phyloP scores from a whole-genome alignment of 495 filamentous ascomycete species.

The Penicillium bovifimosum region DNA sequence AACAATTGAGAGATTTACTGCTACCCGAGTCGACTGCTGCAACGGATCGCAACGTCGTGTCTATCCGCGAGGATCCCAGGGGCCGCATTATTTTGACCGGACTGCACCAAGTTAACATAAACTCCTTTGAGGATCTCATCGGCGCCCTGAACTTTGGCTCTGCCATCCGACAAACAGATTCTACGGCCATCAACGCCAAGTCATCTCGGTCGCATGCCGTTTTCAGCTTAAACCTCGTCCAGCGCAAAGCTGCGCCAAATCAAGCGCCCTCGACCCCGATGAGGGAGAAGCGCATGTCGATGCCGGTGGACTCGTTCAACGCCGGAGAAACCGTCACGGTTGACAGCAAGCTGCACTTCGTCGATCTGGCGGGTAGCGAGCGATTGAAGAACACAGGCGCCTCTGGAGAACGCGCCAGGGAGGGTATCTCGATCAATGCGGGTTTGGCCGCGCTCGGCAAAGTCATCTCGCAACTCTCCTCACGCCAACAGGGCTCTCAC shows the following conservation, averaged over 20 bases:
- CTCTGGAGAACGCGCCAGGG: slow-evolving; percentile 88
- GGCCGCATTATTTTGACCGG: slow-evolving; percentile 93
- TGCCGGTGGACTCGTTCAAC: slow-evolving; percentile 72
- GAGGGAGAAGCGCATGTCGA: slow-evolving; percentile 81
- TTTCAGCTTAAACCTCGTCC: slow-evolving; percentile 90
- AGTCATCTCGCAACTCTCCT: slow-evolving; percentile 96
- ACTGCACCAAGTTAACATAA: slow-evolving; percentile 79
- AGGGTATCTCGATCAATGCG: slow-evolving; percentile 98
- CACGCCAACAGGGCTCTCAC: slow-evolving; percentile 78
- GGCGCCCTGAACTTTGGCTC: slow-evolving; percentile 87
- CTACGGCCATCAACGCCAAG: slow-evolving; percentile 97
- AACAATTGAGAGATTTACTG: slow-evolving; percentile 86
- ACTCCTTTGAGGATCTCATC: slow-evolving; percentile 88
- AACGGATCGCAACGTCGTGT: slow-evolving; percentile 67
- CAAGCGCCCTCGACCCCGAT: slow-evolving; percentile 44
- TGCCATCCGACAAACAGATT: slow-evolving; percentile 91
- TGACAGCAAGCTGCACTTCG: slow-evolving; percentile 98
- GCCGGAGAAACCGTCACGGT: slow-evolving; percentile 71
- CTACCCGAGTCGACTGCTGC: slow-evolving; percentile 65
- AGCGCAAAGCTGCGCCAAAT: slow-evolving; percentile 61
- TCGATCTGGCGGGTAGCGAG: slow-evolving; percentile 96
- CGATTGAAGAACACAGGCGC: slow-evolving; percentile 95
- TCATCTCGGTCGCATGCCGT: slow-evolving; percentile 99
- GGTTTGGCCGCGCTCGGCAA: slow-evolving; percentile 94
- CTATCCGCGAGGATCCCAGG: slow-evolving; percentile 90